Percentiles rank a stretch among this genome's conserved stretches.
Conservation (phyloP, 805 yeast species). For the Ogataea pignaliae region DNA sequence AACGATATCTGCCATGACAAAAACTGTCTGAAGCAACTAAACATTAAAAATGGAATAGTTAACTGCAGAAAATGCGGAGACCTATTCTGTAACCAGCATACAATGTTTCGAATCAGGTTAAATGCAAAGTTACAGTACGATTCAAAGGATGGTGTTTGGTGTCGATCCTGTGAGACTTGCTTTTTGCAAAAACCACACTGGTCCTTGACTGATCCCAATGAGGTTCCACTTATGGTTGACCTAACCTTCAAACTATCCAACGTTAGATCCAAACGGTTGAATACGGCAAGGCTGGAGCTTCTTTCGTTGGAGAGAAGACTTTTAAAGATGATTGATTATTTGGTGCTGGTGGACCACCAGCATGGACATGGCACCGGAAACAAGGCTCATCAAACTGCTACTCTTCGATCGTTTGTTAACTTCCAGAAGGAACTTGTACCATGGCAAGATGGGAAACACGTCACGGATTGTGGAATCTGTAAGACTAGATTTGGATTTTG, state of each 20-base stretch:
- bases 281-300: conserved; percentile 47
- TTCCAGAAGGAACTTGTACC: conserved; percentile 46
- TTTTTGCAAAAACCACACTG: conserved; percentile 52
- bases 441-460: conserved; percentile 60
- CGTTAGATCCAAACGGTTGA: conserved; percentile 40
- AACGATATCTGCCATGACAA: conserved; percentile 38
- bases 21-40: conserved; percentile 40
- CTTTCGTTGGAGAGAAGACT: conserved; percentile 60
- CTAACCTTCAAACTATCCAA: conserved; percentile 37
- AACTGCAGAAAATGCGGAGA: conserved; percentile 79
- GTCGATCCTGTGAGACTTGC: conserved; percentile 64
- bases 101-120: conserved; percentile 49
- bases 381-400: no score
- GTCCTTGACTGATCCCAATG: conserved; percentile 5
- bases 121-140: conserved; percentile 44
- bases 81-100: conserved; percentile 63
- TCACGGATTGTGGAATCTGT: conserved; percentile 62
- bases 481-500: conserved; percentile 46
- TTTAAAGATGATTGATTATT: conserved; percentile 33
- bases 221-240: conserved; percentile 28
- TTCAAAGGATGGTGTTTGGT: conserved; percentile 55
- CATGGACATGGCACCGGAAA: no score
- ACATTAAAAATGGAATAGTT: conserved; percentile 50
- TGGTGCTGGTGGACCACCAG: conserved; percentile 8
- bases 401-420: no score